Base-by-base conservation (phyloP, 495 filamentous ascomycete genomes). In the Lophiostoma macrostomum region DNA sequence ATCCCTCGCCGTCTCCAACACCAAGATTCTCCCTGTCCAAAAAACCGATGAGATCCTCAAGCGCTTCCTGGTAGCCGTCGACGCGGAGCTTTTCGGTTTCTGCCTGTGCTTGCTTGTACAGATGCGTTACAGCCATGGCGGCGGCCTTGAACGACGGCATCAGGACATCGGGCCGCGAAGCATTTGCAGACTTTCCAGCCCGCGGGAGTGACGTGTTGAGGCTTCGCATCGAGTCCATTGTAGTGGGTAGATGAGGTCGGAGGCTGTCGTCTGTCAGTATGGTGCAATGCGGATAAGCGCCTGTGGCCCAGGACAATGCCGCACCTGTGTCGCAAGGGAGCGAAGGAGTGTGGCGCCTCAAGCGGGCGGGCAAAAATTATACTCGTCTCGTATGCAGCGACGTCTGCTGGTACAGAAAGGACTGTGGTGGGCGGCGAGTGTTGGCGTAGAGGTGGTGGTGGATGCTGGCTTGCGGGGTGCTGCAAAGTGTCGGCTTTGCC, bases 51-150 rank as follows among this genome's bases (percentile, higher is more conserved):
- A 99, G 70, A 53, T 97, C 93, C 46, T 96, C 90, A 38, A 99
- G 75, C 22, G 90, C 94, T 53, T 97, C 90, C 64, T 96, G 90
- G 61, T 96, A 97, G 4, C 94, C 94, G 31, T 86, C 81, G 8
- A 78, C 71, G 19, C 83, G 81, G 14, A 90, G 78, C 55, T 85
- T 83, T n/a, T 81, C 74, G 59, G 88, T 82, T 18, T 88, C 85
- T 45, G 80, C 74, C 1, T 85, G 84, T 13, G 91, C 90, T 44
- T 83, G 88, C 68, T 95, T 96, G 73, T 96, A 97, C 24, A 99
- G 83, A 57, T 90, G 91, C 38, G 94, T 97, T 44, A 97, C 91
- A 2, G 94, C 95, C 18, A 96, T 75, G 12, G 94, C 94, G 19
- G 94, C 94, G 30, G 84, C 79, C 67, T 87, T 91, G 78, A 99